Percentiles rank a stretch among this genome's conserved stretches.
Evolutionary conservation across 129 eudicot species (phyloP).

Genomic region (Artemisia annua): DNA sequence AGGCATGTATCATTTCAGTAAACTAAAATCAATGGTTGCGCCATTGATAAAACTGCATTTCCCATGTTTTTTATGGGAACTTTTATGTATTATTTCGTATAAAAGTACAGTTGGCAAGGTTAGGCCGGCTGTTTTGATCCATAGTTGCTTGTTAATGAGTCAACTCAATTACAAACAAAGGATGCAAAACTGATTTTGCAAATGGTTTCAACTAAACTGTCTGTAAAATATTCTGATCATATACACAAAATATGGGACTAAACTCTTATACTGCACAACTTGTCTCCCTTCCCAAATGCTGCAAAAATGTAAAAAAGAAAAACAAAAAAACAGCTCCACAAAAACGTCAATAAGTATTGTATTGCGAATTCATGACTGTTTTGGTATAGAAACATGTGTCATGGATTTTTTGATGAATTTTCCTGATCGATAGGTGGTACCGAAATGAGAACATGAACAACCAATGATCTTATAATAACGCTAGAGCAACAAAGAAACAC

Average conservation of each 20-base stretch:
- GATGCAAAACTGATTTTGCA: not conserved
- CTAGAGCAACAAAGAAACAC: slow-evolving; percentile 2
- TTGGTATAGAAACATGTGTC: too few species aligned
- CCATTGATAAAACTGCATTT: slow-evolving; percentile 21
- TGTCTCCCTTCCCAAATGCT: too few species aligned
- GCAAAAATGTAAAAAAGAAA: too few species aligned
- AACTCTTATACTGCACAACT: too few species aligned
- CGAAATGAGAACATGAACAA: not conserved
- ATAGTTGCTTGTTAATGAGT: not conserved
- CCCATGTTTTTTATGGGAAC: not conserved
- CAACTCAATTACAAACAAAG: not conserved
- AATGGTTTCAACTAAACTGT: too few species aligned
- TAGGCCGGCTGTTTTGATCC: slow-evolving; percentile 10
- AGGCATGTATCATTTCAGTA: slow-evolving; percentile 26
- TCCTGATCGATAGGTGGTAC: too few species aligned
- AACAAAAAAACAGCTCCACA: too few species aligned
- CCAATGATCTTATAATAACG: slow-evolving; percentile 1
- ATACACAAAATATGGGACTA: too few species aligned
- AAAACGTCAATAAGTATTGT: too few species aligned
- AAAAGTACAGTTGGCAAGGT: slow-evolving; percentile 27
- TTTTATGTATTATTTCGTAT: slow-evolving; percentile 20
- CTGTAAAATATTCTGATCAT: too few species aligned
- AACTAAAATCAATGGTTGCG: slow-evolving; percentile 23
- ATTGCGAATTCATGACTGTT: too few species aligned
- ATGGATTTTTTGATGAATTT: too few species aligned